Evolutionary conservation across 106 monocot genomes (phyloP), one percentile per base, ranked within the genome.

Genomic region (Narthecium ossifragum): DNA sequence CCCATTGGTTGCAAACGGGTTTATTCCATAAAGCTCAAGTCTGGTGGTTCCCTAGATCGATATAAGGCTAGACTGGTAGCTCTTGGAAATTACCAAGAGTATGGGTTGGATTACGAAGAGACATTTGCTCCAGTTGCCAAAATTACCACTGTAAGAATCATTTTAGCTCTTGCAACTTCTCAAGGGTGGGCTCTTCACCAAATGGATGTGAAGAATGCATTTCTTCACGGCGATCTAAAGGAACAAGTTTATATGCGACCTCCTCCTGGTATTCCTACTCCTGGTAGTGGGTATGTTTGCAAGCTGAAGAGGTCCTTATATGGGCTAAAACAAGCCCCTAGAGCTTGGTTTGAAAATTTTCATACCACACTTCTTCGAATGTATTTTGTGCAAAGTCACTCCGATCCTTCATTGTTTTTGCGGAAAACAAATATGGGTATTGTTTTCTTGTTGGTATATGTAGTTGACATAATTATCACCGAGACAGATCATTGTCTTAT

Each of bases 1-100:
- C 6, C 26, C 9, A 53, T 29, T 27, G 4, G 20, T 14, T 39
- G 30, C 8, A 34, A 40, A 26, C 53, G 28, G 65, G 37, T 65
- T 7, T 53, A 33, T 25, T 14, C 24, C 11, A 20, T 25, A 37
- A 36, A 37, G 24, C 15, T 2, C 11, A 18, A 48, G 11, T 10
- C 51, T 25, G 27, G 53, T 39, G 15, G 65, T 6, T 34, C 24
- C 1, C 12, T 65, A 6, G 51, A 52, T 22, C 7, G 65, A 4
- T 26, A 37, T 26, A 65, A 65, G 26, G 65, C 53, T 18, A 33
- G 65, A 27, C 28, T 53, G 2, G 25, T 65, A 8, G 65, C 37
- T 4, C 34, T 32, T 20, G 65, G 65, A 1, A 53, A n/a, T 39
- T 15, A n/a, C 25, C 38, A 65, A 24, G 4, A 34, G n/a, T 31